Conservation (phyloP, 1,284 basidiomycete genomes). For the Boletellus deceptivus region DNA sequence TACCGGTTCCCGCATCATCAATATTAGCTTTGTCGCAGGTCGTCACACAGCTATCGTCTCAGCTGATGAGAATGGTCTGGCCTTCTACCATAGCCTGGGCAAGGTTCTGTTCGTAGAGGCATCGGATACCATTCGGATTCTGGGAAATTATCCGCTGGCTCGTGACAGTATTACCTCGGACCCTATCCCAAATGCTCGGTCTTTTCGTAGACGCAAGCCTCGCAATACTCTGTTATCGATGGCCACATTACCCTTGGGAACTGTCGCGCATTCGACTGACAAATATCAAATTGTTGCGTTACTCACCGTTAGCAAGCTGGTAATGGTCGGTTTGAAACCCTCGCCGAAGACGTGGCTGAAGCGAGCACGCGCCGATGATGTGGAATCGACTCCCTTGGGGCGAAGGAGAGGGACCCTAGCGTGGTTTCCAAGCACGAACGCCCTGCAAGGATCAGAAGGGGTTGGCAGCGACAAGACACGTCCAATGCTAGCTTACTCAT, state of each 20-base stretch:
- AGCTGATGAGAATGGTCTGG: conserved; percentile 88
- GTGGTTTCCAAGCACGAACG: conserved; percentile 71
- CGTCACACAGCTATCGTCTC: conserved; percentile 93
- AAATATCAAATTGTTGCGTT: conserved; percentile 83
- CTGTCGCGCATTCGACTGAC: conserved; percentile 76
- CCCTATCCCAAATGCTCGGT: conserved; percentile 17
- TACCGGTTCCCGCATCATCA: conserved; percentile 80
- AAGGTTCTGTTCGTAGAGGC: conserved; percentile 96
- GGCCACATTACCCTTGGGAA: conserved; percentile 82
- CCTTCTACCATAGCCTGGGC: conserved; percentile 95
- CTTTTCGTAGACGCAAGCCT: conserved; percentile 42
- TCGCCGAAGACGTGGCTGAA: conserved; percentile 93
- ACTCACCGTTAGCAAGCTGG: conserved; percentile 86
- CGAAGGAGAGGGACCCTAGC: conserved; percentile 61
- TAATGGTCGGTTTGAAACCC: conserved; percentile 92
- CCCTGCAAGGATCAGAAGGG: conserved; percentile 27
- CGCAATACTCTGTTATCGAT: conserved; percentile 74
- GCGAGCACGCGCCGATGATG: conserved; percentile 57
- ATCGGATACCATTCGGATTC: conserved; percentile 89
- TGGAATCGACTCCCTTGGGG: conserved; percentile 42
- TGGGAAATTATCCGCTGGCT: conserved; percentile 80
- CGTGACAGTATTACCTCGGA: conserved; percentile 6
- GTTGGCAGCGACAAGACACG: conserved; percentile 27
- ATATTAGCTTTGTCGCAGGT: conserved; percentile 88
- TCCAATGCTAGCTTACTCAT: conserved; percentile 80